Conservation (phyloP, 2,329 filamentous ascomycete genomes). For the Cercospora berteroae region DNA sequence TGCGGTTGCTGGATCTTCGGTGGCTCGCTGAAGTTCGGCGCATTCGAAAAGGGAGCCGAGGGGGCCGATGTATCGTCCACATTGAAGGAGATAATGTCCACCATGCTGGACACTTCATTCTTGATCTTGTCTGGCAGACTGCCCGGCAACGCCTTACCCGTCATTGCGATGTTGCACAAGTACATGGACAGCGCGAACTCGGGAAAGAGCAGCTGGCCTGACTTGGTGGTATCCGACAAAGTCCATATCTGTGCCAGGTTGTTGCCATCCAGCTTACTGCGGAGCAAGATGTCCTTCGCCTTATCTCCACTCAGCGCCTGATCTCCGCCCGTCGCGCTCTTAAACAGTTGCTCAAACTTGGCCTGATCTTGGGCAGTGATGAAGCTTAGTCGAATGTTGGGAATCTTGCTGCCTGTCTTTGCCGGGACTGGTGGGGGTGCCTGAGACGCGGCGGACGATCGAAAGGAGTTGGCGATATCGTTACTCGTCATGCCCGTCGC, state of each 20-base stretch:
- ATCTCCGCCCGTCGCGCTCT: slow-evolving; percentile 81
- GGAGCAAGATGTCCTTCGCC: slow-evolving; percentile 81
- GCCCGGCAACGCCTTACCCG: slow-evolving; percentile 75
- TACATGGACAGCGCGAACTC: slow-evolving; percentile 99
- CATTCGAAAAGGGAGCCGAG: slow-evolving; percentile 60
- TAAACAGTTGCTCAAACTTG: slow-evolving; percentile 97
- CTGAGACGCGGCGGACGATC: slow-evolving; percentile 45
- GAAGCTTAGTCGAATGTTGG: slow-evolving; percentile 90
- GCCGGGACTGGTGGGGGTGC: slow-evolving; percentile 58
- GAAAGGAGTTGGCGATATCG: slow-evolving; percentile 65
- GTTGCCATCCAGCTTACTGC: slow-evolving; percentile 83
- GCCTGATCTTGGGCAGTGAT: slow-evolving; percentile 92
- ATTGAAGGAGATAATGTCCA: slow-evolving; percentile 97
- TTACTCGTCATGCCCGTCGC: slow-evolving; percentile 61
- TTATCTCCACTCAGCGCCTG: slow-evolving; percentile 89
- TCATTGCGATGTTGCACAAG: slow-evolving; percentile 89
- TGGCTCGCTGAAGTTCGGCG: slow-evolving; percentile 66
- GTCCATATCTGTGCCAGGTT: slow-evolving; percentile 94
- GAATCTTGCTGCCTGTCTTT: slow-evolving; percentile 74
- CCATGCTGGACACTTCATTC: slow-evolving; percentile 99
- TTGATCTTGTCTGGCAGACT: slow-evolving; percentile 78
- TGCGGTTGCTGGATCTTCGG: slow-evolving; percentile 51
- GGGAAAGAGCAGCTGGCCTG: slow-evolving; percentile 92
- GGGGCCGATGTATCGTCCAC: slow-evolving; percentile 66
- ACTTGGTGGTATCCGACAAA: slow-evolving; percentile 90